Conservation (phyloP, 495 filamentous ascomycete species). For the Hypoxylon lenormandii region DNA sequence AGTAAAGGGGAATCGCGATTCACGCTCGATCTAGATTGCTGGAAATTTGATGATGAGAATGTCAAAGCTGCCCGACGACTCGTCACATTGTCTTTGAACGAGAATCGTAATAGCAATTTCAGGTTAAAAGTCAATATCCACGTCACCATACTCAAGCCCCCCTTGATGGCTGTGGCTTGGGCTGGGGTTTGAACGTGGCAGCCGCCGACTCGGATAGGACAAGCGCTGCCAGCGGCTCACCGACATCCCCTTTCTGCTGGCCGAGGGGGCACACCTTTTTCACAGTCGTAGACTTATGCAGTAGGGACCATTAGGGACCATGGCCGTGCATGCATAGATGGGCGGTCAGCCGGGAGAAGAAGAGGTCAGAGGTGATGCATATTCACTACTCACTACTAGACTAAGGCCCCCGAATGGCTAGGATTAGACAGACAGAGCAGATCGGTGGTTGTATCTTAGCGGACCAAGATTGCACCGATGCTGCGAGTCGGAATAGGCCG, state of each 20-base stretch:
- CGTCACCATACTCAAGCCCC: conserved; percentile 35
- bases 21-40: background rate
- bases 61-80: conserved; percentile 1
- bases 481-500: conserved; percentile 17
- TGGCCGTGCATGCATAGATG: conserved; percentile 37
- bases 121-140: conserved; percentile 25
- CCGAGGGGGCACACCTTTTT: conserved; percentile 19
- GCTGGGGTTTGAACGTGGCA: conserved; percentile 30
- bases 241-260: conserved; percentile 34
- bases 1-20: conserved; percentile 35
- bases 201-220: conserved; percentile 20
- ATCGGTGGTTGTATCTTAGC: conserved; percentile 31
- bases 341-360: conserved; percentile 34
- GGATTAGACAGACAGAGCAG: conserved; percentile 25
- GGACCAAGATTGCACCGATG: conserved; percentile 36
- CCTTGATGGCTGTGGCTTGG: conserved; percentile 32
- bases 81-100: conserved; percentile 1
- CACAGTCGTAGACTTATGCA: conserved; percentile 31
- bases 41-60: background rate
- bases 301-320: conserved; percentile 9
- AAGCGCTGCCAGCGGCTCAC: conserved; percentile 20
- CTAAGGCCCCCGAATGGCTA: conserved; percentile 12
- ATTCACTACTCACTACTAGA: conserved; percentile 1
- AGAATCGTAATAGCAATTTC: background rate
- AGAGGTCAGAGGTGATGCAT: conserved; percentile 1